Conservation (phyloP, 768 basidiomycete species). For the button mushroom (Agaricus bisporus) region DNA sequence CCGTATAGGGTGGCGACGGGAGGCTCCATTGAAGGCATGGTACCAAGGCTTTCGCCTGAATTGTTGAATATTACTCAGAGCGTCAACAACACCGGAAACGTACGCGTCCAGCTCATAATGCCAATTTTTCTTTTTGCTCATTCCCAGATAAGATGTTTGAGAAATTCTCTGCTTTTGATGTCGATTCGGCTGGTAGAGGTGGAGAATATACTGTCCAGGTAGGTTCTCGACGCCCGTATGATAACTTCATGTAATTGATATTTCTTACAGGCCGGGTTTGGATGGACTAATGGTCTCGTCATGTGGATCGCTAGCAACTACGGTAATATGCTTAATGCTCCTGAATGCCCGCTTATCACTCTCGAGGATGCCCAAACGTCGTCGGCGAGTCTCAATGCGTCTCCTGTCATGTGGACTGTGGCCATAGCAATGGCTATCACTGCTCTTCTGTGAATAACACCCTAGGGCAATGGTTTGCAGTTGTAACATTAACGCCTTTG, state of each 20-base stretch:
- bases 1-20: constrained; percentile 73
- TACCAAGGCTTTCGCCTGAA: constrained; percentile 62
- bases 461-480: background rate
- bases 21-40: constrained; percentile 66
- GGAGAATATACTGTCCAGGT: constrained; percentile 89
- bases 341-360: constrained; percentile 48
- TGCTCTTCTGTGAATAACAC: background rate
- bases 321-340: constrained; percentile 52
- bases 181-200: constrained; percentile 73
- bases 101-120: constrained; percentile 28
- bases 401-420: background rate
- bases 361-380: constrained; percentile 4
- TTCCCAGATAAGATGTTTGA: constrained; percentile 65
- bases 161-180: constrained; percentile 75
- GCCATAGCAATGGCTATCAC: background rate
- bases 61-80: constrained; percentile 69
- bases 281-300: constrained; percentile 83
- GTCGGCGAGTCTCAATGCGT: background rate
- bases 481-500: too few relatives aligned
- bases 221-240: constrained; percentile 12
- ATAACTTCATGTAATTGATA: too few relatives aligned
- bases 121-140: background rate
- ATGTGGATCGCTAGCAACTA: constrained; percentile 71
- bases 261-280: constrained; percentile 58
- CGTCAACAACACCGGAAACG: constrained; percentile 65